Conservation (phyloP, 306 rosid genomes). For the Hippophae rhamnoides region DNA sequence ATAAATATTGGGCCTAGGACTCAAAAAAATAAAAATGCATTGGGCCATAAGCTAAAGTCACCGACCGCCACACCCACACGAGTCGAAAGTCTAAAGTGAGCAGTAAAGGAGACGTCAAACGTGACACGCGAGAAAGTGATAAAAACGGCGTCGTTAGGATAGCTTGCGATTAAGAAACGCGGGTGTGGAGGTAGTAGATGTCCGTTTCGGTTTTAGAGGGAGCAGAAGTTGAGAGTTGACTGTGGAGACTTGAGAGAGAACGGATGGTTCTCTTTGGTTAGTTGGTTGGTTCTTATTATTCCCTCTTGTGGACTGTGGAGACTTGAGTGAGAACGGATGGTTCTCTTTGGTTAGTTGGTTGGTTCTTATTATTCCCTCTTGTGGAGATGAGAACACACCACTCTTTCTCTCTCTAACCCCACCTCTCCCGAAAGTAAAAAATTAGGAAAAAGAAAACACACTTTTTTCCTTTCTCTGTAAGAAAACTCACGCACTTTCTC, state of each 20-base stretch:
- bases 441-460: not conserved
- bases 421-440: constrained; percentile 9
- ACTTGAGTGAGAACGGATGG: not conserved
- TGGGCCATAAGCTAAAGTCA: too few relatives aligned
- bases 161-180: not conserved
- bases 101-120: too few relatives aligned
- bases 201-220: not conserved
- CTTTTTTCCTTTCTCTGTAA: not conserved
- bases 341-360: constrained; percentile 46
- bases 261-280: constrained; percentile 35
- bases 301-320: constrained; percentile 57
- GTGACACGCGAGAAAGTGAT: too few relatives aligned
- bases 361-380: constrained; percentile 49
- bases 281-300: constrained; percentile 38
- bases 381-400: constrained; percentile 81
- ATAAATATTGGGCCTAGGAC: too few relatives aligned
- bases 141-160: too few relatives aligned
- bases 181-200: not conserved
- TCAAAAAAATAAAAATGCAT: too few relatives aligned
- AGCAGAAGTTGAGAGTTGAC: constrained; percentile 32
- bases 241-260: not conserved
- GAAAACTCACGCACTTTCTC: too few relatives aligned
- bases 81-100: too few relatives aligned
- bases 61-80: too few relatives aligned
- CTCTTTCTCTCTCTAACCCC: constrained; percentile 21